Evolutionary conservation across 768 basidiomycete genomes (phyloP), one percentile per base, ranked within the genome.

Genomic region (Pleurotus cornucopiae): DNA sequence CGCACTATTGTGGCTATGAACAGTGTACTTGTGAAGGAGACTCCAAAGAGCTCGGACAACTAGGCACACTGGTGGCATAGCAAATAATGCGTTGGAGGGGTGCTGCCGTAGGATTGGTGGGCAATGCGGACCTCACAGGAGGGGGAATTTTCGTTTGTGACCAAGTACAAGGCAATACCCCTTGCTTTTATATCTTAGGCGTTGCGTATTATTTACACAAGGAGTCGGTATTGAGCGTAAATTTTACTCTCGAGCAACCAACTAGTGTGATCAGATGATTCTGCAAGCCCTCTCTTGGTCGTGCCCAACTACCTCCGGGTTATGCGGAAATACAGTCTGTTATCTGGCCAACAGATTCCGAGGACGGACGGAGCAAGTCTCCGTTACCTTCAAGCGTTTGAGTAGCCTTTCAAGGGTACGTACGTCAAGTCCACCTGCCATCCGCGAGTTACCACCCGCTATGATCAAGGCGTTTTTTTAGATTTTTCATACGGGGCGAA

Each of bases 1-100:
- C 16, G 12, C 41, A 52, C 58, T 59, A 56, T 56, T 51, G 44
- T 51, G 55, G 55, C 58, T 59, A 59, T 59, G 58, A 59, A 59
- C 58, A 55, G 51, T 46, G 43, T 34, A 23, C 49, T n/a, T 44
- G 25, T 45, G 55, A 37, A 34, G 25, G 48, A 53, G 43, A 34
- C 38, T 21, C n/a, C 30, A 39, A 34, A 43, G 45, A 30, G 30
- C 49, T 49, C 34, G 34, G 18, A 34, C 41, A 37, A 38, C 20
- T 21, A 25, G 25, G n/a, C 55, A 46, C 43, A 37, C 30, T 56
- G 58, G 49, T 21, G 23, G 1, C 58, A 59, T 56, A 59, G 58
- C 55, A 11, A 45, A 56, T 56, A 56, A 49, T 59, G 37, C 47
- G 43, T 13, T 46, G 49, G 54, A 40, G 26, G 49, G 26, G 46